Percentiles rank a stretch among this genome's conserved stretches.
phyloP scores from a whole-genome alignment of 768 basidiomycete genomes.

The Lanmaoa pseudosensibilis region DNA sequence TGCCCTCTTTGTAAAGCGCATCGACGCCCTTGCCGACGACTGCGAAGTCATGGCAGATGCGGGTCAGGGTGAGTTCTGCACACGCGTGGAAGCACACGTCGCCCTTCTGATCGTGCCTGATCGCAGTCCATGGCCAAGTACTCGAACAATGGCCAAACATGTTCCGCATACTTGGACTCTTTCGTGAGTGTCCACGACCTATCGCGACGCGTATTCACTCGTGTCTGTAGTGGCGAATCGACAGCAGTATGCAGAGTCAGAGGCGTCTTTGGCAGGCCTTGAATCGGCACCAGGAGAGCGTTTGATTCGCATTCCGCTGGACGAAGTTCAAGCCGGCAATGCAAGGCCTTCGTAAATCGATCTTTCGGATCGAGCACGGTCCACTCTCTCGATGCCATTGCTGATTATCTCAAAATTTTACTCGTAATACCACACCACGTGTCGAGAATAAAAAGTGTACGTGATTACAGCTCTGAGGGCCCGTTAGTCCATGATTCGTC shows the following conservation, averaged over 20 bases:
- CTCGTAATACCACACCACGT: not conserved
- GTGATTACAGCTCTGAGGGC: not conserved
- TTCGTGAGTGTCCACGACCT: slow-evolving; percentile 46
- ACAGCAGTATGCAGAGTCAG: slow-evolving; percentile 31
- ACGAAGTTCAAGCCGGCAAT: slow-evolving; percentile 49
- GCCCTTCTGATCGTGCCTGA: not conserved
- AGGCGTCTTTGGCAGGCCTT: slow-evolving; percentile 20
- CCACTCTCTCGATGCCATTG: not conserved
- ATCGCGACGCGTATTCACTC: not conserved
- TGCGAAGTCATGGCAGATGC: slow-evolving; percentile 78
- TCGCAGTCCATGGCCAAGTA: slow-evolving; percentile 70
- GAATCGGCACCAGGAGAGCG: slow-evolving; percentile 49
- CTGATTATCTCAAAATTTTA: not conserved
- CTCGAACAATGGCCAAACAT: slow-evolving; percentile 81
- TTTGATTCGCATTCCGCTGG: slow-evolving; percentile 72
- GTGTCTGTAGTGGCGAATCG: slow-evolving; percentile 48
- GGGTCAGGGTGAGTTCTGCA: slow-evolving; percentile 53
- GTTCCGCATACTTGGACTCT: slow-evolving; percentile 72
- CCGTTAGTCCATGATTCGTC: no score
- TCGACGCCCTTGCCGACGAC: slow-evolving; percentile 68
- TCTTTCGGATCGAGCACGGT: not conserved
- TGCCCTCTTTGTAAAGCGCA: slow-evolving; percentile 60
- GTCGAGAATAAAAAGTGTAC: not conserved
- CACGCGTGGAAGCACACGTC: no score
- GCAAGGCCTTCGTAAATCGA: slow-evolving; percentile 11